Evolutionary conservation across 345 rosid species (phyloP), one percentile per base, ranked within the genome.

Genomic region (Abelmoschus esculentus): DNA sequence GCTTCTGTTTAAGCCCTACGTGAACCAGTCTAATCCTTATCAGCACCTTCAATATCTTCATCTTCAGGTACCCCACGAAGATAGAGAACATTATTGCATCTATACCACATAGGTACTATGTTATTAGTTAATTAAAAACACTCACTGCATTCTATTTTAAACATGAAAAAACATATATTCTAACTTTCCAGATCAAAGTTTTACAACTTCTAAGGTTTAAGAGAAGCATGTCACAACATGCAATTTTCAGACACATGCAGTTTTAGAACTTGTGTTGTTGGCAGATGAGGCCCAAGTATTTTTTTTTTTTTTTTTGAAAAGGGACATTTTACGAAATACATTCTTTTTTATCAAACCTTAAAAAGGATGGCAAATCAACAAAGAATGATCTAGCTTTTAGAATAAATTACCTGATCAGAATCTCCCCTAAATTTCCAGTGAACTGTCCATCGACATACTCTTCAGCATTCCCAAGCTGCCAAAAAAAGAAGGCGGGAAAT

Each of bases 21-120:
- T 32, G 13, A 49, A 73, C 34, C 65, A 22, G 5, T 14, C 70
- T 74, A 87, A 72, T 89, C 91, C 64, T 68, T 77, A n/a, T 87
- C 90, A 11, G 90, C 97, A 46, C 89, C 97, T 72, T 82, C 95
- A 31, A 93, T 73, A 4, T 93, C 98, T 80, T 89, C 97, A 79
- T 93, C 98, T 80, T 90, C 97, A 0, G 97, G 98, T 11, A 89
- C 95, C 1, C 98, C 98, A 4, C 96, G 91, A 71, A 93, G 82
- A 76, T 90, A 86, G 60, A 93, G 88, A 36, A 90, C 97, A 18
- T 90, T 93, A 86, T 90, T 90, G 84, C 98, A 93, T 80, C 98
- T 90, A 87, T 68, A 61, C 54, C 67, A 10, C 7, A 29, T 15
- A 61, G 28, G 10, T 10, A 13, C 31, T 6, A 22, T 55, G 56